These are phyloP conservation scores for Ustilaginoidea virens DNA, from an alignment of 2,329 filamentous ascomycete genomes.

Conservation along the genomic window DNA sequence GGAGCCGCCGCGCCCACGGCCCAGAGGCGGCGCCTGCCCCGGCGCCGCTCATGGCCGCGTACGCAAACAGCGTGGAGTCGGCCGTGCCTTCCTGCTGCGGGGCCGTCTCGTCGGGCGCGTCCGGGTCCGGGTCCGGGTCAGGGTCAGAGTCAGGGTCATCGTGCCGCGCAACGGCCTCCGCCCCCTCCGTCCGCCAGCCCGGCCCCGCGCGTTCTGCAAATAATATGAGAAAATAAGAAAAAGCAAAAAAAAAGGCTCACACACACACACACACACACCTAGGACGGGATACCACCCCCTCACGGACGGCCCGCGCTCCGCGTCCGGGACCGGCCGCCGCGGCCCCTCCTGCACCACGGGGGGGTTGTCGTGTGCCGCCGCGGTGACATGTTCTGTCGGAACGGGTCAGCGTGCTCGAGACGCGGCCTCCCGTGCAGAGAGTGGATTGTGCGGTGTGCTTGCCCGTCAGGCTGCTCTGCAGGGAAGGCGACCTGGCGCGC, in stretches of 20 bases:
- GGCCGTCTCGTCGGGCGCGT: neutral
- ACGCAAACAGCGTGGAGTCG: slow-evolving; percentile 15
- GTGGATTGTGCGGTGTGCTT: too few species aligned
- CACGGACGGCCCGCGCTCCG: neutral
- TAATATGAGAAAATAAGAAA: too few species aligned
- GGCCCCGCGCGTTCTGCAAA: too few species aligned
- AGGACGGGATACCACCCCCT: slow-evolving; percentile 1
- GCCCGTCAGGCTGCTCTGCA: slow-evolving; percentile 1
- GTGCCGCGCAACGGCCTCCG: too few species aligned
- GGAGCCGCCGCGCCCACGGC: slow-evolving; percentile 11
- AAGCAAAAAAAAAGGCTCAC: neutral
- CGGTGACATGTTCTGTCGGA: neutral
- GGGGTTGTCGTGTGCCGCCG: neutral
- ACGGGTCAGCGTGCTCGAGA: too few species aligned
- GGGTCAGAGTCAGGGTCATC: too few species aligned
- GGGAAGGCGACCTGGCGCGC: slow-evolving; percentile 1
- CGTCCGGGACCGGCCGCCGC: neutral
- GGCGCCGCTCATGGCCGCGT: slow-evolving; percentile 18
- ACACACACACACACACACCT: neutral
- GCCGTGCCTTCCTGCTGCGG: slow-evolving; percentile 7
- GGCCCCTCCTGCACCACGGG: slow-evolving; percentile 3
- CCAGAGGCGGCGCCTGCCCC: slow-evolving; percentile 12
- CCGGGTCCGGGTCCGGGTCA: too few species aligned
- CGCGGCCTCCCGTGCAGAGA: too few species aligned
- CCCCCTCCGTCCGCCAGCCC: too few species aligned